Evolutionary conservation across 169 alveolate genomes (phyloP), one percentile per base, ranked within the genome.

Genomic region (Plasmodium gonderi): DNA sequence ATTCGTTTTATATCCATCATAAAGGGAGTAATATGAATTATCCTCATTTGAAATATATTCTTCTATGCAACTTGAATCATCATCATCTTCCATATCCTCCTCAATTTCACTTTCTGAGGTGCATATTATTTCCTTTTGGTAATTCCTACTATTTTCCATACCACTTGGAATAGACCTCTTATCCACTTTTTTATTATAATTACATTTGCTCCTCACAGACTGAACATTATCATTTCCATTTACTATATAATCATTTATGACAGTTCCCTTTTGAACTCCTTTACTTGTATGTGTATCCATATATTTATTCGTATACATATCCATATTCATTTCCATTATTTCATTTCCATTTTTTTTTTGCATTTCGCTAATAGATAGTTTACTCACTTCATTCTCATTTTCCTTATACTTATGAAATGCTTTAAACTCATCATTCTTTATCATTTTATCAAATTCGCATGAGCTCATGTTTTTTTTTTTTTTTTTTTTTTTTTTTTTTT

Each of bases 1-100:
- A 54, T 87, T 87, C 8, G 93, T 87, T 87, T 76, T 87, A 54
- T 87, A 87, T 17, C 93, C 93, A 33, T 87, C 93, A 45, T 75
- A 42, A 17, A 87, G 17, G n/a, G 93, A 87, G 79, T 75, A 75
- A 40, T 87, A 75, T 11, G 67, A 33, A 26, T 75, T 87, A 36
- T 74, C 79, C 2, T 60, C 93, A 75, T 87, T 49, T 23, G 80
- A 87, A 3, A 54, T 33, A 26, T 45, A 75, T 23, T 87, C 69
- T 23, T 87, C 69, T 31, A 75, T 38, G 20, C 60, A 42, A 64
- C 87, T 87, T 12, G 87, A 75, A 54, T 38, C 67, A 33, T 85
- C 91, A 29, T 68, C 60, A 20, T 14, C 31, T 45, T 47, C 72
- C 44, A 23, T n/a, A 26, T 78, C 33, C 2, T 36, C 45, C 7